phyloP scores from a whole-genome alignment of 495 filamentous ascomycete genomes.

The Podospora tetraspora region DNA sequence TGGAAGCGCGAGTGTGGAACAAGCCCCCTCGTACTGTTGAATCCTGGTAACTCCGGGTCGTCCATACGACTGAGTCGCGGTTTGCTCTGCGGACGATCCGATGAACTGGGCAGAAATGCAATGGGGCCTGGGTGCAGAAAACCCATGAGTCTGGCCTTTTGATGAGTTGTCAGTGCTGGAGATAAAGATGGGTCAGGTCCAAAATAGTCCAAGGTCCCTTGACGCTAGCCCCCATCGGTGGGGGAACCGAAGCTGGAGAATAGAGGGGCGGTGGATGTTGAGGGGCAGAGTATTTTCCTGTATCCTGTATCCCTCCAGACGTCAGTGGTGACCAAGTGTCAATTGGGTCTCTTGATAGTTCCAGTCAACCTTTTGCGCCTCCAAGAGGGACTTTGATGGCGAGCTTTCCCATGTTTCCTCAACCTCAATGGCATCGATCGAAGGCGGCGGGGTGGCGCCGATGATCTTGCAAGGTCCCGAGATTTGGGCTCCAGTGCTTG shows the following conservation, averaged over 20 bases:
- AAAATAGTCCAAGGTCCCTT: slow-evolving; percentile 1
- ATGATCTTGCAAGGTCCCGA: background rate
- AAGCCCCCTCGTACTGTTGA: background rate
- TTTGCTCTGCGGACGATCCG: slow-evolving; percentile 4
- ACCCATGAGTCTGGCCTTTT: slow-evolving; percentile 5
- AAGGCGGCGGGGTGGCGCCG: background rate
- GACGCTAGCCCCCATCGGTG: slow-evolving; percentile 18
- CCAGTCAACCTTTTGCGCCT: background rate
- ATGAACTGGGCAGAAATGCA: slow-evolving; percentile 18
- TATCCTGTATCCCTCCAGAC: background rate
- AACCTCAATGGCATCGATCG: background rate
- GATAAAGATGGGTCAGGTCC: slow-evolving; percentile 6
- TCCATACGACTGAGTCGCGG: background rate
- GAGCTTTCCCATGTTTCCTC: background rate
- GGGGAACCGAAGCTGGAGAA: slow-evolving; percentile 6
- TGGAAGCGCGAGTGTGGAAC: background rate
- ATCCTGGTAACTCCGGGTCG: background rate
- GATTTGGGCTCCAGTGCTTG: background rate
- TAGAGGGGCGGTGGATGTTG: background rate
- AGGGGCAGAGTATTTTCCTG: background rate
- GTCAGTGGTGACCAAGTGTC: slow-evolving; percentile 6
- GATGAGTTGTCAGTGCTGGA: slow-evolving; percentile 16
- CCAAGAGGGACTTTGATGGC: background rate
- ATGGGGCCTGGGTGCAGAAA: slow-evolving; percentile 11
- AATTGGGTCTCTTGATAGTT: slow-evolving; percentile 9